Evolutionary conservation across 2,329 filamentous ascomycete species (phyloP), one percentile per base, ranked within the genome.

Genomic region (Exserohilum turcica): DNA sequence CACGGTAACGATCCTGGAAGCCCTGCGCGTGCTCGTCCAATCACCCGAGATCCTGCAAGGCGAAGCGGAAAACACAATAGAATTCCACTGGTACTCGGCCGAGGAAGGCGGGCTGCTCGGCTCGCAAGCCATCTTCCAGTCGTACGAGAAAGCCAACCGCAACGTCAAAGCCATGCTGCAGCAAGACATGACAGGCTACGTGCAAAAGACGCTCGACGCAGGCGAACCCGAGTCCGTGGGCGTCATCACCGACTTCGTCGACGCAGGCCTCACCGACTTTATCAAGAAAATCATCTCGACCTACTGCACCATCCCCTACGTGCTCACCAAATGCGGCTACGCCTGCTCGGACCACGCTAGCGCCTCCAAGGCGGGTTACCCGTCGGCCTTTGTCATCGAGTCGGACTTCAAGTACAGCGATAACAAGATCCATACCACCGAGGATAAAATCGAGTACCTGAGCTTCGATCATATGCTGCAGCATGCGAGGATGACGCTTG

Each of bases 91-190:
- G 91, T 96, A 96, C 78, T 90, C 87, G 38, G 92, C 91, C 9
- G 92, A 96, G 74, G 92, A 96, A 75, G 91, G 88, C 44, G 92
- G 92, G 29, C 80, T 96, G 39, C 83, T 96, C 3, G 92, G 92
- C 54, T 93, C 89, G 66, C 92, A 96, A 74, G 92, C 90, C 48
- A 90, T 97, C 73, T 97, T 97, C 80, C 82, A 84, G 44, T 78
- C 84, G 6, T 97, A 97, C 70, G 87, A 90, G 75, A 85, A 87
- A 72, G 76, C 84, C 18, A 82, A 83, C 28, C 84, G 87, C 21
- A 86, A 93, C 61, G 83, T 97, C 74, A 95, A 93, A 78, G 93
- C 93, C 29, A 97, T 97, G 94, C 84, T 97, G 48, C 93, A 97
- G 79, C 93, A 97, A 77, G 93, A 97, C 76, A 97, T 97, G 93